Base-by-base conservation (phyloP, 202 grass and related monocot genomes). In the Hordeum pubiflorum region DNA sequence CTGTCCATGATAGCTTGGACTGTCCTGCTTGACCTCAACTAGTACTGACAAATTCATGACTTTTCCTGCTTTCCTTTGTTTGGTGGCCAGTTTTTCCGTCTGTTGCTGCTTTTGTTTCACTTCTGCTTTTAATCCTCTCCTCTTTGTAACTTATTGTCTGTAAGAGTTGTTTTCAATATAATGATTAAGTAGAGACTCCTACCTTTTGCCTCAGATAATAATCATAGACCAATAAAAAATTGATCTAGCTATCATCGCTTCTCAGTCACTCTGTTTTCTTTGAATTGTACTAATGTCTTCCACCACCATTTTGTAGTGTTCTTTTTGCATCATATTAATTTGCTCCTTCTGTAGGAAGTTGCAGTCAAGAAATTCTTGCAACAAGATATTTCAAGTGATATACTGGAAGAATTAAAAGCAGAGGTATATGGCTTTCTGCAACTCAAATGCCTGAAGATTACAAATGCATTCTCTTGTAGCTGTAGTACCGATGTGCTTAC, bases 351-450 rank as follows among this genome's bases (percentile, higher is more conserved):
- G 29, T 74, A 99, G 96, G 96, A 99, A 93, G 90, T 99, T 36
- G 96, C 91, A 7, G 89, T 96, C 55, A 99, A 99, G 89, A 99
- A 94, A 88, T 99, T 99, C 75, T 83, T 99, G 91, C 89, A 93
- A 71, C 96, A 99, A 90, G 96, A 99, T 87, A 88, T 99, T 85
- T 91, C 96, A 77, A 90, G 82, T 81, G 96, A 99, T 90, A 89
- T 91, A 81, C 86, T 93, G 21, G 96, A 96, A 91, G 96, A 99
- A 86, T 85, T 96, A 67, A 93, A 86, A 88, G 91, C 89, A 9
- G 96, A 99, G 96, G 96, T 99, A 91, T 64, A 57, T 69, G 84
- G 62, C 62, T 73, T 78, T 67, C 54, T 65, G 46, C 29, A 77
- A 62, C 27, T 64, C 10, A 40, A 74, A 82, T 81, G 55, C 55